Base-by-base conservation (phyloP, 1,139 yeast genomes). In the Pichia sp. region DNA sequence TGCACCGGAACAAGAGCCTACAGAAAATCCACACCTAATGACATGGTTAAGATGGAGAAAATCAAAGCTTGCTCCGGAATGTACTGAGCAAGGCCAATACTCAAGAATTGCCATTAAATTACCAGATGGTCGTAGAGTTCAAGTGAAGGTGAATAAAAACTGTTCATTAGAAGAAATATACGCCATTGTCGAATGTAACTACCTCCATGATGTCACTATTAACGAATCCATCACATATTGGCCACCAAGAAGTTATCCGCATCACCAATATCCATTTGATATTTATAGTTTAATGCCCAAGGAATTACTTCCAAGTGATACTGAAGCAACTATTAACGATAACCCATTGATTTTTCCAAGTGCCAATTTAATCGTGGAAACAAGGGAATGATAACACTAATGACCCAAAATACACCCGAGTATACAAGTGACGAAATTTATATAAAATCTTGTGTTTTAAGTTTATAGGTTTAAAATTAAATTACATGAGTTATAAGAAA, bases 71-170 rank as follows among this genome's bases (percentile, higher is more conserved):
- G 47, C 56, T 22, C 66, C 72, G 0, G 77, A 73, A 48, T 68
- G 68, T 4, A 38, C 21, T 17, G 39, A 15, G n/a, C 30, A 46
- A 8, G 56, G 55, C 2, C 60, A 62, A 31, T 62, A 53, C 38
- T 79, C 87, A 4, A 71, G 75, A 40, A 67, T 85, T 6, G 90
- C 87, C 0, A 73, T 85, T n/a, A 74, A 83, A 55, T 56, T 82
- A 35, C 71, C 71, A 2, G 65, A 70, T 53, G 85, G 86, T 2
- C 66, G 67, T 34, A 67, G 89, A 53, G 57, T 73, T 1, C 72
- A 78, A 0, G 63, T 75, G 31, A 67, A 66, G 42, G 80, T 84
- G 54, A 73, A 77, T 18, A 71, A 76, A n/a, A 61, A 67, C 17
- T 62, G 67, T 37, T 58, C 68, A 0, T 61, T 83, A 3, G 81